Evolutionary conservation across 768 basidiomycete species (phyloP), one percentile per base, ranked within the genome.

Genomic region (Mycena filopes): DNA sequence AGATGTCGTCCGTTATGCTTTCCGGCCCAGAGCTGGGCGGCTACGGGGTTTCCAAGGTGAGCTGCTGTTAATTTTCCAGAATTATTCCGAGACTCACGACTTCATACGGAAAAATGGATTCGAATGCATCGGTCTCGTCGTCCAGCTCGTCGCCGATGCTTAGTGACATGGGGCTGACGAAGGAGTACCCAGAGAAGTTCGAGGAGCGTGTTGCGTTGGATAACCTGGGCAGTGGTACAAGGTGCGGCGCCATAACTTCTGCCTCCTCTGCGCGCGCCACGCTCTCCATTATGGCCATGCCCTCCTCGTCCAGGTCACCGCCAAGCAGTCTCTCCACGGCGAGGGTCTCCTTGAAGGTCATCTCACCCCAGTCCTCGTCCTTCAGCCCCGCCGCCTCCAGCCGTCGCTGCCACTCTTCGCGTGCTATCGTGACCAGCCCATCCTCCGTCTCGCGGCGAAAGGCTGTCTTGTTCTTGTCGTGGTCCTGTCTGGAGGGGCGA

Each of bases 331-430:
- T 72, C 38, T 75, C 75, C 31, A 82, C 78, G 13, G 74, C 75
- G 21, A 69, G 67, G 48, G 73, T 74, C 59, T 84, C 84, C 21
- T 71, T 74, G 8, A 69, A 65, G 6, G 81, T 77, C 69, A 84
- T 83, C 49, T 78, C 75, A 3, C 75, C 78, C 85, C 84, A 86
- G 65, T 82, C 79, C 45, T 82, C 80, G 67, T 77, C 77, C 46
- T 70, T 67, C 56, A 85, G 76, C 20, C 78, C 74, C 11, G 74
- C 77, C 11, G 67, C 63, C 12, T 67, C 48, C 42, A 85, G 73
- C 57, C 77, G 70, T 18, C 69, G 63, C 47, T 82, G 78, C 85
- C 85, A 85, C 67, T 83, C 79, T 45, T 73, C 72, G 51, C 81
- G 75, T 29, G 80, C 75, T 33, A 73, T 70, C 11, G 70, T 67